A percentile compares a stretch with the other conserved stretches of the same genome.
phyloP scores from a whole-genome alignment of 208 protist species.

The Leptomonas pyrrhocoris region DNA sequence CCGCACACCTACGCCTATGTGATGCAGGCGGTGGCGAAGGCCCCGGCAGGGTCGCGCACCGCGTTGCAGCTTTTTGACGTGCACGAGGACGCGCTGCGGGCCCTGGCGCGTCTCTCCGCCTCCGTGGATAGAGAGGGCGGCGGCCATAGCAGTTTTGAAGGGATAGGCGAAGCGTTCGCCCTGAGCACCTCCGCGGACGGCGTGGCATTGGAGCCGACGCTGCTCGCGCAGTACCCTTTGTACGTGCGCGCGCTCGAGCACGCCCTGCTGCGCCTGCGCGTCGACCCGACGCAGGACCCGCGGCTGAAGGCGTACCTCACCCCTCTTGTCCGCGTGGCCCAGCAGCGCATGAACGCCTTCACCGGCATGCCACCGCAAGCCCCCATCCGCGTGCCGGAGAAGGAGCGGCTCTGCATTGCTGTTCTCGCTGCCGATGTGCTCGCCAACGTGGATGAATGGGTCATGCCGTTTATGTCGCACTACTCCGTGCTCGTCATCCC shows the following conservation, averaged over 20 bases:
- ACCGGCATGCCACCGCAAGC: slow-evolving; percentile 69
- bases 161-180: slow-evolving; percentile 5
- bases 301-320: slow-evolving; percentile 61
- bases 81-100: slow-evolving; percentile 58
- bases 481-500: slow-evolving; percentile 86
- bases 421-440: slow-evolving; percentile 83
- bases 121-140: background rate
- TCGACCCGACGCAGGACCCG: slow-evolving; percentile 59
- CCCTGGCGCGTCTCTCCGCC: slow-evolving; percentile 31
- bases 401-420: slow-evolving; percentile 46
- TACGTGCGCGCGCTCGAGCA: slow-evolving; percentile 68
- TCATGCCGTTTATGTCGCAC: slow-evolving; percentile 75
- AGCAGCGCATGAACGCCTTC: slow-evolving; percentile 80
- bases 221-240: slow-evolving; percentile 60
- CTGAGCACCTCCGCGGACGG: slow-evolving; percentile 36
- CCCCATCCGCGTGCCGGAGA: slow-evolving; percentile 57
- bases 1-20: slow-evolving; percentile 84
- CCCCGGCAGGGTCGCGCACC: slow-evolving; percentile 44
- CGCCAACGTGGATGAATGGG: slow-evolving; percentile 71
- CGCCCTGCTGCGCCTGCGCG: slow-evolving; percentile 64
- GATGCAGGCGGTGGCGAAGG: slow-evolving; percentile 33
- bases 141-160: background rate
- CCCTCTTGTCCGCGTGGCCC: slow-evolving; percentile 73
- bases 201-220: slow-evolving; percentile 46
- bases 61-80: slow-evolving; percentile 78